Evolutionary conservation across 176 grass and related monocot species (phyloP), one percentile per base, ranked within the genome.

Genomic region (Pontederia crassipes): DNA sequence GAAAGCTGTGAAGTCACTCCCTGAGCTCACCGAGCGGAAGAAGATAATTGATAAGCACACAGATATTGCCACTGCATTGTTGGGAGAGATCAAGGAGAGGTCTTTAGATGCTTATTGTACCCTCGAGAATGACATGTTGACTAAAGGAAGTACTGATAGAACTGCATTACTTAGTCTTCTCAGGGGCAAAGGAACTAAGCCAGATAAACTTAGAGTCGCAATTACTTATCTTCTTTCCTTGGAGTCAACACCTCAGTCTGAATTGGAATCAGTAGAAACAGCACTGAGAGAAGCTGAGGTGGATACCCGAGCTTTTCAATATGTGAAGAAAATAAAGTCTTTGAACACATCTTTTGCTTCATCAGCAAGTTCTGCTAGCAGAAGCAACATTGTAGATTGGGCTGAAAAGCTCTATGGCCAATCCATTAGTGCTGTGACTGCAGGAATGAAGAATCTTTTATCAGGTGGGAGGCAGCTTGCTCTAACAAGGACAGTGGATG

Each of bases 1-100:
- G 91, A 90, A 85, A 55, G 87, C 91, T 0, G 87, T 96, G 49
- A 96, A 96, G 70, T 96, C 83, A 8, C 87, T 96, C 1, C 91
- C 91, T 10, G 83, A 96, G 67, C 65, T 96, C 29, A 90, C 91
- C 10, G 87, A 88, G 17, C 66, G 91, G 26, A 96, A 96, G 73
- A 96, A 90, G 66, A 78, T 96, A 66, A 96, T 96, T 24, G 91
- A 96, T 64, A 96, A 96, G 48, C 86, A 96, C 64, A 96, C 78
- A 8, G 90, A 96, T 54, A 87, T 96, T 53, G 91, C 91, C 17
- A 88, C 91, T 27, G 75, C 80, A 7, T 56, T 96, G 73, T 85
- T 96, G 66, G 83, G 58, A 59, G 80, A 82, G 50, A 96, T 96
- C 68, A 90, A 96, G 77, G 91, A 82, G 66, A 96, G 91, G 62